Base-by-base conservation (phyloP, 2,329 filamentous ascomycete species). In the Fusarium sp. region DNA sequence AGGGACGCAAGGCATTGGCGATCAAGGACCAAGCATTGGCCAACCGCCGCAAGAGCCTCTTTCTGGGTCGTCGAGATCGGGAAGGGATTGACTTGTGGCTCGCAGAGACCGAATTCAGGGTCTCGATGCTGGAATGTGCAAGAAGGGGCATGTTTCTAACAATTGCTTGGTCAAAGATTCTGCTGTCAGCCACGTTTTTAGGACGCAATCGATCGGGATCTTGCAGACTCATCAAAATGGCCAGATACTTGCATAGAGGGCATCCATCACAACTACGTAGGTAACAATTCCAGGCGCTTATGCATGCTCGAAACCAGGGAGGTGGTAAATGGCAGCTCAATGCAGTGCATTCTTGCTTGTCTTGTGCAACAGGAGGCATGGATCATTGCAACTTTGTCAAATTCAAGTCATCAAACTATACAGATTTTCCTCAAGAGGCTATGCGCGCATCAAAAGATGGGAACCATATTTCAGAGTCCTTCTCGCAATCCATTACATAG, bases 381-480 rank as follows among this genome's bases (percentile, higher is more conserved):
- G 11, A 56, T 57, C 54, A 27, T 33, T 56, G n/a, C 27, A 50
- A 38, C n/a, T 22, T 52, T 29, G 9, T 31, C 38, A 35, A 63
- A 33, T n/a, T 36, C 29, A 38, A 36, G 42, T 69, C 65, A 73
- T 65, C 31, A 14, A 59, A 35, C 25, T 45, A 62, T 45, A 62
- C 35, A 59, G 14, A 31, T 50, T 57, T 27, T 25, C 54, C 54
- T 64, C 25, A 36, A 35, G 35, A 71, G 33, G 58, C 36, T 58
- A 36, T 73, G 65, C 68, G 45, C 57, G 63, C 63, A 69, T 61
- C 58, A 65, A 72, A 76, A 77, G 70, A 71, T 64, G 68, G 79
- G 65, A 72, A 66, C 75, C 79, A 42, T 80, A 63, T 81, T 79
- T 76, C 78, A 79, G 77, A 80, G 42, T 74, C 70, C 75, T 71